Evolutionary conservation across 805 yeast species (phyloP), one percentile per base, ranked within the genome.

Genomic region (Metschnikowia orientalis): DNA sequence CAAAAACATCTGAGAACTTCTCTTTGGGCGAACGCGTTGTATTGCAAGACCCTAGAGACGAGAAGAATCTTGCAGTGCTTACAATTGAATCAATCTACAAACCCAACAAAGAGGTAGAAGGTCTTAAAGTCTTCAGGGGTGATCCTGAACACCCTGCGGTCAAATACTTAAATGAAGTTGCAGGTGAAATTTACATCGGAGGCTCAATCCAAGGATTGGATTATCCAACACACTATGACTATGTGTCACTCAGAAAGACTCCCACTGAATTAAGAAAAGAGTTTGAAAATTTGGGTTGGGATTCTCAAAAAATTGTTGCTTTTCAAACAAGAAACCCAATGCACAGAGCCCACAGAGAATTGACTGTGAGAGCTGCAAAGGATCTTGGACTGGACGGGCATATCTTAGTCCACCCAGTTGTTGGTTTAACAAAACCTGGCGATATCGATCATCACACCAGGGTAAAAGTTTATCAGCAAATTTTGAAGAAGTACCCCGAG

Each of bases 281-380:
- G 67, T 90, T 90, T 54, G 59, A 66, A 41, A 74, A 75, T 51
- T 79, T 82, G 57, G 81, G 85, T 46, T 89, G 97, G 97, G 73
- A 77, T 51, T 72, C 78, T 52, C 60, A 65, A 37, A 54, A 59
- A 33, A 84, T 89, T 35, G 97, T 89, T 29, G 97, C 97, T 20
- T 89, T 89, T 81, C 97, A 89, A 69, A 89, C 97, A 26, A 78
- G 97, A 69, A 89, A 89, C 69, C 97, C 97, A 48, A 90, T 89
- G 97, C 97, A 89, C 63, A 79, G 97, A 60, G 97, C 97, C 20
- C 97, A 89, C 63, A 77, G 97, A 59, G 97, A 89, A 62, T 71
- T 89, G 53, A 89, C 97, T 10, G 95, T 89, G 28, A 77, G 97
- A 51, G 97, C 97, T 22, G 97, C 97, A n/a, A 77, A 88, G 53